Conservation (phyloP, 257 asterid species). For the Solanum phureja region DNA sequence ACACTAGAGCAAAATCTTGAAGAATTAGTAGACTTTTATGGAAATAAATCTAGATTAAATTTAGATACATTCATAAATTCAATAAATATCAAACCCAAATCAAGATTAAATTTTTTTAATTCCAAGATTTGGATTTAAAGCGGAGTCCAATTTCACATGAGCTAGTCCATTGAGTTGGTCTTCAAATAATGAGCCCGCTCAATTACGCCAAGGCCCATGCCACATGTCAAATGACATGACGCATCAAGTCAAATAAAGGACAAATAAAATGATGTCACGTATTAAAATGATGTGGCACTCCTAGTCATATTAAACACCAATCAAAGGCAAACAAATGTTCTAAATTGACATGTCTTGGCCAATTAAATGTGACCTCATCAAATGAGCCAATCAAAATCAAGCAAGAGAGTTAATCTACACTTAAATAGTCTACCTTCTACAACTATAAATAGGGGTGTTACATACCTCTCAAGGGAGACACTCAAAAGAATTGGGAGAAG, state of each 20-base stretch:
- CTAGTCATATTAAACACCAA: background rate
- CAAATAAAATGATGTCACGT: background rate
- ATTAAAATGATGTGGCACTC: background rate
- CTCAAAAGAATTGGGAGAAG: too few species aligned
- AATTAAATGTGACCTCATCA: background rate
- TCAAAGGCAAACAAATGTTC: background rate
- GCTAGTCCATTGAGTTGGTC: background rate
- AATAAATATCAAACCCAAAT: background rate
- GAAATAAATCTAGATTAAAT: background rate
- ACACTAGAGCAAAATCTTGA: background rate
- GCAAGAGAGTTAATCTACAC: background rate
- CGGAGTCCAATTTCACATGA: background rate
- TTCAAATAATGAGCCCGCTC: too few species aligned
- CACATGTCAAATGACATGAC: background rate
- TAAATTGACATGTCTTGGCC: background rate
- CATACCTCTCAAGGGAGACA: too few species aligned
- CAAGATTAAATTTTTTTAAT: background rate
- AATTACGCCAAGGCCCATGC: background rate
- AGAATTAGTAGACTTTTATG: background rate
- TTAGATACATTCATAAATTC: background rate
- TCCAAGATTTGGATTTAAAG: background rate
- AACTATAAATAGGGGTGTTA: too few species aligned
- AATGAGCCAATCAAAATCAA: background rate
- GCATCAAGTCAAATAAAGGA: background rate
- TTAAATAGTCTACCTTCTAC: too few species aligned